Conservation (phyloP, 331 rosid species). For the Acacia concinna region DNA sequence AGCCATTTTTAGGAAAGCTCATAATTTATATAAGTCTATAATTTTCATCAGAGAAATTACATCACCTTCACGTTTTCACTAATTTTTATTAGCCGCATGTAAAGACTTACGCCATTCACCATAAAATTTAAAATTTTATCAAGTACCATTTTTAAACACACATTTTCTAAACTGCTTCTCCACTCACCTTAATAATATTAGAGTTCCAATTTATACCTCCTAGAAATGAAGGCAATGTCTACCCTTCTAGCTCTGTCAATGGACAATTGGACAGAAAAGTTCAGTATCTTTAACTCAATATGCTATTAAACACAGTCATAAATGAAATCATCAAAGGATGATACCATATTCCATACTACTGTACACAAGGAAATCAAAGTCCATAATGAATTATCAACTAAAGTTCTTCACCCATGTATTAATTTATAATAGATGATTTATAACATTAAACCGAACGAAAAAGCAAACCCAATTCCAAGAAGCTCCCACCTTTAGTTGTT, state of each 20-base stretch:
- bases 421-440: background rate
- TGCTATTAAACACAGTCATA: background rate
- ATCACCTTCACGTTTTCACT: background rate
- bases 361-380: background rate
- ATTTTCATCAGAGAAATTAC: background rate
- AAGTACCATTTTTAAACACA: background rate
- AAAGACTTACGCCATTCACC: background rate
- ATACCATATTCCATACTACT: background rate
- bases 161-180: background rate
- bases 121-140: background rate
- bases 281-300: background rate
- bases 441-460: background rate
- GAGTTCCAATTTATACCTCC: background rate
- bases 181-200: background rate
- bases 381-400: background rate
- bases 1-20: background rate
- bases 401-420: background rate
- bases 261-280: constrained; percentile 1
- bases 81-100: background rate
- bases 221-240: background rate
- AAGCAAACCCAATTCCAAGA: constrained; percentile 10
- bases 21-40: background rate
- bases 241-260: background rate
- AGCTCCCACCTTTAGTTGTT: background rate
- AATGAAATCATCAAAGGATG: constrained; percentile 12